Percentiles rank a stretch among this genome's conserved stretches.
These are phyloP conservation scores for Taxillus chinensis DNA, from an alignment of 164 flowering plant genomes.

Conservation along the genomic window DNA sequence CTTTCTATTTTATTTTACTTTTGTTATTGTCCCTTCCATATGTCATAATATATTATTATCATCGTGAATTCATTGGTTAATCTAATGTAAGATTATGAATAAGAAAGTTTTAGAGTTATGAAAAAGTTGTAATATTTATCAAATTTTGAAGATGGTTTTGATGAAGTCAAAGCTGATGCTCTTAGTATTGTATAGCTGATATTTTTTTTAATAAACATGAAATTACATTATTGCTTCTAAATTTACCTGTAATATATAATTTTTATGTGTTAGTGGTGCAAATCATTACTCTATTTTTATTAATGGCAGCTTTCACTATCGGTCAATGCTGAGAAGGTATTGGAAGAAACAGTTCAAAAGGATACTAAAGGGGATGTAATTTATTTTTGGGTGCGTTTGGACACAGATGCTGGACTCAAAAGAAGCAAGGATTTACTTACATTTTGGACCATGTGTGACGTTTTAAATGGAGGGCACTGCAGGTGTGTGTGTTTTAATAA, in stretches of 20 bases:
- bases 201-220: too few relatives aligned
- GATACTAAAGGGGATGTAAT: constrained; percentile 63
- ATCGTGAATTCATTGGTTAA: too few relatives aligned
- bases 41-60: too few relatives aligned
- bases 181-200: too few relatives aligned
- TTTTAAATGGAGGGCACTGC: constrained; percentile 82
- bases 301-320: constrained; percentile 65
- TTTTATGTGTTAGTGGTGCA: neutral
- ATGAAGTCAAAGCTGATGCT: too few relatives aligned
- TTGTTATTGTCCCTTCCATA: too few relatives aligned
- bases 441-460: constrained; percentile 92
- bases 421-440: constrained; percentile 35
- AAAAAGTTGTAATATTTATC: too few relatives aligned
- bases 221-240: too few relatives aligned
- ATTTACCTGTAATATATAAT: neutral
- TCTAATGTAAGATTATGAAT: too few relatives aligned
- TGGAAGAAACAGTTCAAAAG: constrained; percentile 55
- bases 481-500: constrained; percentile 30
- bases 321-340: constrained; percentile 48
- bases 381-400: constrained; percentile 73
- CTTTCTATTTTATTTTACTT: too few relatives aligned
- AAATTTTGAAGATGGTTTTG: too few relatives aligned
- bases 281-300: neutral
- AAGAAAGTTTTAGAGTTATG: too few relatives aligned
- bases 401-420: constrained; percentile 28